These are phyloP conservation scores for Suillus lakei DNA, from an alignment of 768 basidiomycete species.

Conservation along the genomic window DNA sequence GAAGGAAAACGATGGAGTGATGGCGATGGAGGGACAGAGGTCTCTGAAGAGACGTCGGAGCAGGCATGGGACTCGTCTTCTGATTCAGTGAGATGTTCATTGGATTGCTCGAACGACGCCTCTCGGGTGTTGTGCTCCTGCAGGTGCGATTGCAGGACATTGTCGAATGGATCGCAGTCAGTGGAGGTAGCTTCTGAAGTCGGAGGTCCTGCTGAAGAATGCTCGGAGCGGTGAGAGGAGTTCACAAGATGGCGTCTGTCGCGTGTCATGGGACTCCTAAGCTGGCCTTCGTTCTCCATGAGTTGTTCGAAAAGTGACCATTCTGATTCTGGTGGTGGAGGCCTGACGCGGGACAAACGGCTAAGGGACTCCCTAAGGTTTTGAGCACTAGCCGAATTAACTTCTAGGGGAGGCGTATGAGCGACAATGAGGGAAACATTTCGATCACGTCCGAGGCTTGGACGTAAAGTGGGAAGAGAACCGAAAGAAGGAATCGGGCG, in stretches of 20 bases:
- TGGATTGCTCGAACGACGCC: neutral
- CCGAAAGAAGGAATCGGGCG: conserved; percentile 23
- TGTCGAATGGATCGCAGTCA: neutral
- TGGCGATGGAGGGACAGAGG: conserved; percentile 17
- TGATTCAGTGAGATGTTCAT: conserved; percentile 1
- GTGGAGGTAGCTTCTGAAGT: conserved; percentile 7
- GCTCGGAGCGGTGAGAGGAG: conserved; percentile 1
- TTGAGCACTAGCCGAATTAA: conserved; percentile 18
- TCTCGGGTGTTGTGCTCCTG: neutral
- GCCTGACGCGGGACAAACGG: conserved; percentile 13
- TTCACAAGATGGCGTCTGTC: conserved; percentile 14
- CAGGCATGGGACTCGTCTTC: conserved; percentile 18
- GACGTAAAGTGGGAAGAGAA: conserved; percentile 9
- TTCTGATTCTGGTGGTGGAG: conserved; percentile 36
- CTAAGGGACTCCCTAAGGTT: conserved; percentile 20
- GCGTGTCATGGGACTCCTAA: conserved; percentile 20
- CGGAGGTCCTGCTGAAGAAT: conserved; percentile 8
- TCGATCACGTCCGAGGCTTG: conserved; percentile 11
- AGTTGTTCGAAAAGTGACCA: conserved; percentile 76
- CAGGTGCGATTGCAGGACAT: neutral
- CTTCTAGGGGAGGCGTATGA: conserved; percentile 17
- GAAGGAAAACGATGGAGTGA: conserved; percentile 16
- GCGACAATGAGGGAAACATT: conserved; percentile 13
- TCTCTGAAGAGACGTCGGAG: conserved; percentile 16
- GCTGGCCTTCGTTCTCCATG: conserved; percentile 68